These are phyloP conservation scores for Tetrahymena elliotti DNA, from an alignment of 73 alveolate genomes.

Conservation along the genomic window DNA sequence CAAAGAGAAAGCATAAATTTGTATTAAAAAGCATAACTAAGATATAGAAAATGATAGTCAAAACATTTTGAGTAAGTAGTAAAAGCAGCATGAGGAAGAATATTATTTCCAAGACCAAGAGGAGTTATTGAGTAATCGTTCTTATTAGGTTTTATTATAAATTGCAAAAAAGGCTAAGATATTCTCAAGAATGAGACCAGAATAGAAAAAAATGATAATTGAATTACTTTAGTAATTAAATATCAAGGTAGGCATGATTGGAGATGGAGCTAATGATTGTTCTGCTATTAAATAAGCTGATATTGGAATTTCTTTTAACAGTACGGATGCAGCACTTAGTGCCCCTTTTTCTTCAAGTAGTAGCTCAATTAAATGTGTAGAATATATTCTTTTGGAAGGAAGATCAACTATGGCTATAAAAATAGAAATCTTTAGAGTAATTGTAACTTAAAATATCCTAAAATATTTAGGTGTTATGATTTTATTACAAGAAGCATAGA, in stretches of 20 bases:
- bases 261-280: slow-evolving; percentile 47
- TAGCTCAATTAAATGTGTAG: slow-evolving; percentile 3
- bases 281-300: slow-evolving; percentile 26
- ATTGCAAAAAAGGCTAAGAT: slow-evolving; percentile 1
- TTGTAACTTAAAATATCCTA: not conserved
- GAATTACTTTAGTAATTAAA: not conserved
- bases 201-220: slow-evolving; percentile 6
- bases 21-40: too few species aligned
- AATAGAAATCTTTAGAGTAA: not conserved
- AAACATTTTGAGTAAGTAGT: not conserved
- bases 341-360: slow-evolving; percentile 22
- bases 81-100: not conserved
- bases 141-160: not conserved
- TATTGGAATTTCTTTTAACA: slow-evolving; percentile 19
- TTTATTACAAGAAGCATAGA: not conserved
- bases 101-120: not conserved
- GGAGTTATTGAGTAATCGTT: not conserved
- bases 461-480: not conserved
- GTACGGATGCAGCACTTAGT: slow-evolving; percentile 29
- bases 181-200: slow-evolving; percentile 19
- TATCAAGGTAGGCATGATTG: slow-evolving; percentile 21
- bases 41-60: too few species aligned
- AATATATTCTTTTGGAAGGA: slow-evolving; percentile 7
- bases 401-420: slow-evolving; percentile 7
- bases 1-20: too few species aligned